phyloP scores from a whole-genome alignment of 305 asterid genomes.

The Fraxinus angustifolia region DNA sequence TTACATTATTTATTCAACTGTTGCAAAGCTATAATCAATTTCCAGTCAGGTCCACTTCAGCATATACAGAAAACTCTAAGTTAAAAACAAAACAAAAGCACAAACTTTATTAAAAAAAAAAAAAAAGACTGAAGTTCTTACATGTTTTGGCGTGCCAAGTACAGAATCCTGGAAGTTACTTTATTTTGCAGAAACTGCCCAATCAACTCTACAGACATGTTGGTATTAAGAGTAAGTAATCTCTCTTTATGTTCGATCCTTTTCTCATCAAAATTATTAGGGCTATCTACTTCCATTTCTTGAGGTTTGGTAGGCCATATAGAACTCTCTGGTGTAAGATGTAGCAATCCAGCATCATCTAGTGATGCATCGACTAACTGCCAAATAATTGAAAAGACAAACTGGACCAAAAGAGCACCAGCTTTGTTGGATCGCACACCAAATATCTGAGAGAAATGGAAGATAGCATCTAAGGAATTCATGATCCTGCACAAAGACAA shows the following conservation, averaged over 20 bases:
- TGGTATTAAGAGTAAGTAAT: slow-evolving; percentile 50
- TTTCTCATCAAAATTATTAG: slow-evolving; percentile 41
- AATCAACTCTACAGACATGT: slow-evolving; percentile 68
- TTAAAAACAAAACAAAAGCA: background rate
- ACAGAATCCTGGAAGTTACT: slow-evolving; percentile 80
- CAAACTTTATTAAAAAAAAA: slow-evolving; percentile 1
- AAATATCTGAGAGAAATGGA: slow-evolving; percentile 52
- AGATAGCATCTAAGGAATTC: slow-evolving; percentile 48
- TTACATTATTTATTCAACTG: background rate
- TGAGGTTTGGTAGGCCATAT: slow-evolving; percentile 64
- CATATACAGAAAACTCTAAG: background rate
- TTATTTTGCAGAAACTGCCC: slow-evolving; percentile 65
- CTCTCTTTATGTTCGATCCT: slow-evolving; percentile 47
- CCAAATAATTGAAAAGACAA: slow-evolving; percentile 68
- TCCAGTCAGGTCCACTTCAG: background rate
- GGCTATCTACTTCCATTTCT: slow-evolving; percentile 66
- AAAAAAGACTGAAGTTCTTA: slow-evolving; percentile 47
- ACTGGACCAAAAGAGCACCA: slow-evolving; percentile 58
- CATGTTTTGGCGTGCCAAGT: slow-evolving; percentile 92
- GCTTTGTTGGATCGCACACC: slow-evolving; percentile 48
- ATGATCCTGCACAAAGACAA: slow-evolving; percentile 58
- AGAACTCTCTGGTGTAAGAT: slow-evolving; percentile 52
- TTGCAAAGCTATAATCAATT: slow-evolving; percentile 5
- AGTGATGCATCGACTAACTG: slow-evolving; percentile 74
- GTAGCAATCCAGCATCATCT: slow-evolving; percentile 84